Evolutionary conservation across 345 rosid species (phyloP).

Genomic region (Salix koriyanagi): DNA sequence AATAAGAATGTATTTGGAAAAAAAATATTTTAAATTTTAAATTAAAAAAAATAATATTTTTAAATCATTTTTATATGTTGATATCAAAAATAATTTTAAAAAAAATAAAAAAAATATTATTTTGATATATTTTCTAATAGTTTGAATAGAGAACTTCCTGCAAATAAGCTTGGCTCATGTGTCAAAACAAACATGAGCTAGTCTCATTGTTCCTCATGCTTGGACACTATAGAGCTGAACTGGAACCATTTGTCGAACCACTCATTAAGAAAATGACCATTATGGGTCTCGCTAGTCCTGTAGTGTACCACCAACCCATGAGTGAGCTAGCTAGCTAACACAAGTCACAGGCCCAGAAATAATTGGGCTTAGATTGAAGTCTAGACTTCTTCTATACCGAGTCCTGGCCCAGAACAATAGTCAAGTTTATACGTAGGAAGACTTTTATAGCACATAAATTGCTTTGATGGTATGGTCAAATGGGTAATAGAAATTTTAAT

Average conservation of each 20-base stretch:
- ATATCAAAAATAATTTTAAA: no score
- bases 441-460: background rate
- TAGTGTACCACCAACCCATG: background rate
- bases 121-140: no score
- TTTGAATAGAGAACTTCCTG: background rate
- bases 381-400: no score
- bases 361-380: background rate
- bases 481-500: background rate
- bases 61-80: no score
- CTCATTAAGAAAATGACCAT: background rate
- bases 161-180: background rate
- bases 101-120: no score
- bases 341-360: background rate
- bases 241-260: background rate
- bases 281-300: background rate
- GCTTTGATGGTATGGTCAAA: background rate
- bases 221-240: no score
- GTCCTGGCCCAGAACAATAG: no score
- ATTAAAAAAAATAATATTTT: no score
- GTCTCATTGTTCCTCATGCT: no score
- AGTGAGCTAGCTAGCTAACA: background rate
- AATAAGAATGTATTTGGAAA: no score
- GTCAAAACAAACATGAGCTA: no score
- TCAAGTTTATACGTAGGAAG: background rate
- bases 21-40: no score